Conservation (phyloP, 1,284 basidiomycete genomes). For the Anthracocystis setariae region DNA sequence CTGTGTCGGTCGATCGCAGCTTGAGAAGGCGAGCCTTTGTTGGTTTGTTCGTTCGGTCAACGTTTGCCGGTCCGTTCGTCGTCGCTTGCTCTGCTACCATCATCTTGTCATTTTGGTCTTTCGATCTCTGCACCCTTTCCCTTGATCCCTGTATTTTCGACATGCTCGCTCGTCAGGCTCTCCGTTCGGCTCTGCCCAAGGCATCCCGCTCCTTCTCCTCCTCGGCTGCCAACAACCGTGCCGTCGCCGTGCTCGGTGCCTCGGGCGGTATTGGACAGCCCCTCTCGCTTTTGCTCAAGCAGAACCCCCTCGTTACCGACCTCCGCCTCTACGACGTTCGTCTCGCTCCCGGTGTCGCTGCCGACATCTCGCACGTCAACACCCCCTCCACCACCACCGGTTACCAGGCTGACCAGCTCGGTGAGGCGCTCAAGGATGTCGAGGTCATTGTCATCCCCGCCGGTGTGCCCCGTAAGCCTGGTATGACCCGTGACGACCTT, state of each 20-base stretch:
- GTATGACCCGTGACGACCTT: conserved; percentile 96
- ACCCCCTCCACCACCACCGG: conserved; percentile 84
- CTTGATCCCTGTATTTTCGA: conserved; percentile 6
- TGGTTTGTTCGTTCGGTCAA: conserved; percentile 4
- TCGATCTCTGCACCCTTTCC: conserved; percentile 2
- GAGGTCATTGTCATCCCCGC: conserved; percentile 96
- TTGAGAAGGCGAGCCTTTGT: no score
- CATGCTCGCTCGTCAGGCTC: conserved; percentile 62
- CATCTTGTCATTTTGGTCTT: conserved; percentile 19
- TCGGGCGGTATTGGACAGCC: conserved; percentile 83
- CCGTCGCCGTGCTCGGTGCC: conserved; percentile 89
- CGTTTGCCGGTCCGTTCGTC: conserved; percentile 12
- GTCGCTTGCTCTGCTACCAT: conserved; percentile 10
- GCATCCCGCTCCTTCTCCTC: conserved; percentile 78
- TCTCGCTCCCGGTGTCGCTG: conserved; percentile 70
- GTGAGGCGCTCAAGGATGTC: conserved; percentile 83
- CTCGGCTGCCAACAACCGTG: conserved; percentile 77
- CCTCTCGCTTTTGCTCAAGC: conserved; percentile 86
- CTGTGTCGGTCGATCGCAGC: neutral
- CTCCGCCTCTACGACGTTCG: conserved; percentile 68
- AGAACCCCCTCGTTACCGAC: conserved; percentile 82
- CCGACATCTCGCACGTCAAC: conserved; percentile 79
- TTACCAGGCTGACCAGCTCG: conserved; percentile 78
- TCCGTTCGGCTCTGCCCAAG: conserved; percentile 45
- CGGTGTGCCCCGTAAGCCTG: conserved; percentile 73